Evolutionary conservation across 129 eudicot species (phyloP), one percentile per base, ranked within the genome.

Genomic region (Chrysanthemum makinoi): DNA sequence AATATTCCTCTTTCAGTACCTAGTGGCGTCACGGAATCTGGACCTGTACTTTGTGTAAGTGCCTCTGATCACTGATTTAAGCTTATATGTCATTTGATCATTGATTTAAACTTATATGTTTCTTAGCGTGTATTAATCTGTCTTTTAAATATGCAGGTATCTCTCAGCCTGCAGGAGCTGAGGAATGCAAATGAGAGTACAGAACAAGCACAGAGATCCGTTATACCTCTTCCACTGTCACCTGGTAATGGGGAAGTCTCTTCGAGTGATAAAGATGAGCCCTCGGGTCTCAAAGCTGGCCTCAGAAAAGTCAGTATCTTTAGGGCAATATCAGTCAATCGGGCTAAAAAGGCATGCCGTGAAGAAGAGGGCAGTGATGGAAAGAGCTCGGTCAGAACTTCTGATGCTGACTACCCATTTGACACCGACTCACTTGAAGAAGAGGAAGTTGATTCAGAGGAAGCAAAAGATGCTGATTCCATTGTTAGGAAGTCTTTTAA

Each of bases 291-390:
- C 15, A 90, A 83, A 79, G 77, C 89, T 35, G 84, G 91, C 54
- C 79, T 88, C 33, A 72, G 72, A 54, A 85, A 81, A 80, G 91
- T 87, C 35, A 85, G 59, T 63, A 79, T 86, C 55, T 79, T 85
- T 70, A 80, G 79, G 65, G 91, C 77, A 4, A 73, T 80, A 68
- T 84, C 90, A 47, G 52, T 62, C 9, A 77, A 79, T 56, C 75
- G 69, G 55, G 51, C 75, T 16, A 90, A 85, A 75, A 90, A 79
- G 68, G 57, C 86, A 19, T 50, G 74, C 51, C 84, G 33, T 57
- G 97, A 84, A 62, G 89, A 85, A 62, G 95, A 80, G 30, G 80
- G 89, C 13, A 88, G 91, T 76, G 95, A 87, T 66, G 87, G 91
- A 22, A 87, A 79, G 72, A 79, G 80, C 78, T 85, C 91, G 1